Conservation (phyloP, 768 basidiomycete species). For the Suillus brevipes region DNA sequence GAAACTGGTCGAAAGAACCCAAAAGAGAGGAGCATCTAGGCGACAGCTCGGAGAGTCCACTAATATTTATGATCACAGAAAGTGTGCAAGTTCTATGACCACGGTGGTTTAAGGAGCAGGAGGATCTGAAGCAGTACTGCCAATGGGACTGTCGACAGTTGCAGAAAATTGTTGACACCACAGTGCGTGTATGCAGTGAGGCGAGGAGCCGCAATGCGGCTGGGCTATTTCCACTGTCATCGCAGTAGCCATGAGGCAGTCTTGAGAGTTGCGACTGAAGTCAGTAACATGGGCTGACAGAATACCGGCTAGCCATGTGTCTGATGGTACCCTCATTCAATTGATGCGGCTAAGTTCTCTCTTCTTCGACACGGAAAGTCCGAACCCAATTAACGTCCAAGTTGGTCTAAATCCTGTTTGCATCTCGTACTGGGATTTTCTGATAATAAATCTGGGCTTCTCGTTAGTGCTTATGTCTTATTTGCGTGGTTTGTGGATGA, state of each 20-base stretch:
- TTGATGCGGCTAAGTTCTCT: neutral
- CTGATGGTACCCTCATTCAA: neutral
- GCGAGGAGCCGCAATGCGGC: neutral
- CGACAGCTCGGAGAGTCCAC: neutral
- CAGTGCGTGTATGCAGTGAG: neutral
- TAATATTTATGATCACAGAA: neutral
- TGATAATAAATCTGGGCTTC: conserved; percentile 12
- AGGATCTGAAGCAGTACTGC: neutral
- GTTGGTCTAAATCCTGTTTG: neutral
- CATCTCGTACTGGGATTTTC: neutral
- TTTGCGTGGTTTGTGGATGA: conserved; percentile 8
- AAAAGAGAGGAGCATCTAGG: neutral
- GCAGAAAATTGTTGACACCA: neutral
- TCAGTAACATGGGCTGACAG: neutral
- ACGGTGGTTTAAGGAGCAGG: neutral
- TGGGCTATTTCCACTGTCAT: neutral
- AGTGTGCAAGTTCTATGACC: neutral
- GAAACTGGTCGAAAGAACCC: neutral
- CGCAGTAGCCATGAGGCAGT: conserved; percentile 18
- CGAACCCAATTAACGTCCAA: conserved; percentile 6
- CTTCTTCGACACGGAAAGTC: conserved; percentile 9
- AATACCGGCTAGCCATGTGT: neutral
- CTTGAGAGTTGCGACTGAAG: neutral
- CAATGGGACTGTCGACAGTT: neutral
- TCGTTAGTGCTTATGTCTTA: conserved; percentile 11